These are phyloP conservation scores for Jatropha podagrica DNA, from an alignment of 441 rosid species.

Conservation along the genomic window DNA sequence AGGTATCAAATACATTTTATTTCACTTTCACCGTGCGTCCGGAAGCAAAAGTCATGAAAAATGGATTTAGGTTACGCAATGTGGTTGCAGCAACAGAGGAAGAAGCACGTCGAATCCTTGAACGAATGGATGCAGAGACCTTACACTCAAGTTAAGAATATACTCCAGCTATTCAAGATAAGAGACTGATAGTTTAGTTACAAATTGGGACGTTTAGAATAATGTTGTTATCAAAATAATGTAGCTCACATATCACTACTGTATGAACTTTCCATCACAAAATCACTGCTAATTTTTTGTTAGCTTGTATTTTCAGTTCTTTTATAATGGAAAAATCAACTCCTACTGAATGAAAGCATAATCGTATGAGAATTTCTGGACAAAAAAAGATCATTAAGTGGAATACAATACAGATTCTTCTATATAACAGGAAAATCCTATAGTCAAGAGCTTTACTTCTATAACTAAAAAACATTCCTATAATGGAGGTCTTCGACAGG, in stretches of 20 bases:
- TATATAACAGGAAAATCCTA: conserved; percentile 12
- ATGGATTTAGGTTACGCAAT: conserved; percentile 57
- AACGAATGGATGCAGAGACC: conserved; percentile 68
- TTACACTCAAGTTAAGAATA: conserved; percentile 22
- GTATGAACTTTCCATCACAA: background rate
- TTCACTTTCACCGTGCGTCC: conserved; percentile 75
- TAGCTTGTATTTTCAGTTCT: background rate
- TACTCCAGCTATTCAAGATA: background rate
- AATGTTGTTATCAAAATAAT: conserved; percentile 1
- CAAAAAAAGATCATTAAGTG: background rate
- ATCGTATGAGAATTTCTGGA: background rate
- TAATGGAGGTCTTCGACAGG: conserved; percentile 17
- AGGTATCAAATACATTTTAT: conserved; percentile 82
- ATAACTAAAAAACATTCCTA: conserved; percentile 8
- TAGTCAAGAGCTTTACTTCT: conserved; percentile 11
- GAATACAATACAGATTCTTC: conserved; percentile 6
- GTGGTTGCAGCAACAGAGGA: conserved; percentile 92
- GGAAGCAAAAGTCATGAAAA: conserved; percentile 58
- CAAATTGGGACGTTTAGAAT: too few relatives aligned
- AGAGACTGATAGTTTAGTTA: background rate
- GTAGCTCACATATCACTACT: background rate
- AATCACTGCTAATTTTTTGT: background rate
- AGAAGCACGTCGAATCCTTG: conserved; percentile 70
- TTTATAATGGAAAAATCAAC: too few relatives aligned
- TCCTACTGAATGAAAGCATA: background rate